A percentile compares a stretch with the other conserved stretches of the same genome.
phyloP scores from a whole-genome alignment of 129 eudicot species.

The Solidago caesia region DNA sequence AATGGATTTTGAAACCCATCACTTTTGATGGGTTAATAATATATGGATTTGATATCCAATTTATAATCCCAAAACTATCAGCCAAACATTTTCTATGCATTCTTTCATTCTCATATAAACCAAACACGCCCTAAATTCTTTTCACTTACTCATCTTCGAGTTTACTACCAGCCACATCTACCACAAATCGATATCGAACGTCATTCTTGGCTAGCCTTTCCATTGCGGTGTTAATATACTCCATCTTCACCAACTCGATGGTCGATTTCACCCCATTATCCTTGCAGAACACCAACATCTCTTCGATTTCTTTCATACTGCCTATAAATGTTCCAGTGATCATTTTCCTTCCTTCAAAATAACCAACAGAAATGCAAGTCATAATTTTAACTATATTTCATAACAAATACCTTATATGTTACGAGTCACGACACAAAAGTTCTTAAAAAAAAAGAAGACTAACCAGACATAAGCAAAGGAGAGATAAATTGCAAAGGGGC shows the following conservation, averaged over 20 bases:
- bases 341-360: slow-evolving; percentile 60
- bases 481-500: slow-evolving; percentile 68
- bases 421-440: neutral
- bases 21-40: too few species aligned
- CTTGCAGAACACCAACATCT: slow-evolving; percentile 78
- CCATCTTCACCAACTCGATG: slow-evolving; percentile 88
- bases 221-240: slow-evolving; percentile 71
- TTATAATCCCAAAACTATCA: too few species aligned
- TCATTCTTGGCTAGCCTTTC: slow-evolving; percentile 89
- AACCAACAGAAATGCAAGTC: neutral
- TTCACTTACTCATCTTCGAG: slow-evolving; percentile 31
- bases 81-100: neutral
- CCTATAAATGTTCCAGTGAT: slow-evolving; percentile 91
- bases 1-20: too few species aligned
- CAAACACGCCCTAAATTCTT: too few species aligned
- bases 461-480: slow-evolving; percentile 82
- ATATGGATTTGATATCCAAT: too few species aligned
- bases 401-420: neutral
- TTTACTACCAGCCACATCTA: slow-evolving; percentile 86
- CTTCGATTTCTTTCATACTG: slow-evolving; percentile 86
- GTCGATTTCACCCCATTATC: slow-evolving; percentile 61
- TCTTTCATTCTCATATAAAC: neutral
- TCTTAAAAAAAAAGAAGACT: too few species aligned
- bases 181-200: slow-evolving; percentile 85
- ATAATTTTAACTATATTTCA: neutral